Percentiles rank a stretch among this genome's conserved stretches.
Evolutionary conservation across 345 rosid species (phyloP).

Genomic region (Excoecaria agallocha): DNA sequence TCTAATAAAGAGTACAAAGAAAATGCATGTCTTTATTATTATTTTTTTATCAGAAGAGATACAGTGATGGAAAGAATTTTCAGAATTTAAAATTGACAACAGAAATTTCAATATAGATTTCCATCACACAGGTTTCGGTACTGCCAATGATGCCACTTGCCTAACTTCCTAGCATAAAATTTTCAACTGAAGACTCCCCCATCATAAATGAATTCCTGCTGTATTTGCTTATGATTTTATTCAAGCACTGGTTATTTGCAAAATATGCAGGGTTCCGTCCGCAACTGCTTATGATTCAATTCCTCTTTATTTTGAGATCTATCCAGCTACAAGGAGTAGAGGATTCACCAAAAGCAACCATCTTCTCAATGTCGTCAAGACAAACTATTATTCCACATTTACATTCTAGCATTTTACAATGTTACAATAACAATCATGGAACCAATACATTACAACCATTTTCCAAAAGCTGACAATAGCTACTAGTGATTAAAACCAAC

Average conservation of each 20-base stretch:
- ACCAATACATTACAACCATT: neutral
- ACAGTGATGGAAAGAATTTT: neutral
- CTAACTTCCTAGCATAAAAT: neutral
- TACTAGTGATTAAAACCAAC: neutral
- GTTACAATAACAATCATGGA: neutral
- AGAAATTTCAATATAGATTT: neutral
- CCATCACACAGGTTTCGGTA: neutral
- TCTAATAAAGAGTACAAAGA: neutral
- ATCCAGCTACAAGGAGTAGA: neutral
- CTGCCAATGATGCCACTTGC: neutral
- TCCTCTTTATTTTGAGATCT: neutral
- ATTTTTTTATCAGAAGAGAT: neutral
- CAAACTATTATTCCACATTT: conserved; percentile 1
- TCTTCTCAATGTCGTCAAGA: neutral
- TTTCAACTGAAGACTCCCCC: neutral
- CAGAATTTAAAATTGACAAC: neutral
- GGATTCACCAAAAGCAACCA: neutral
- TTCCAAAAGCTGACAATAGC: neutral
- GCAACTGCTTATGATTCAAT: neutral
- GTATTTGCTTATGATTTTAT: neutral
- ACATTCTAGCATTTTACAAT: neutral
- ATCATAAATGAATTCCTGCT: neutral
- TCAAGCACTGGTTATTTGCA: neutral
- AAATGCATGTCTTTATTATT: too few species aligned
- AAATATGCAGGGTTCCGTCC: neutral